Evolutionary conservation across 1,284 basidiomycete species (phyloP), one percentile per base, ranked within the genome.

Genomic region (Cryptococcus depauperatus): DNA sequence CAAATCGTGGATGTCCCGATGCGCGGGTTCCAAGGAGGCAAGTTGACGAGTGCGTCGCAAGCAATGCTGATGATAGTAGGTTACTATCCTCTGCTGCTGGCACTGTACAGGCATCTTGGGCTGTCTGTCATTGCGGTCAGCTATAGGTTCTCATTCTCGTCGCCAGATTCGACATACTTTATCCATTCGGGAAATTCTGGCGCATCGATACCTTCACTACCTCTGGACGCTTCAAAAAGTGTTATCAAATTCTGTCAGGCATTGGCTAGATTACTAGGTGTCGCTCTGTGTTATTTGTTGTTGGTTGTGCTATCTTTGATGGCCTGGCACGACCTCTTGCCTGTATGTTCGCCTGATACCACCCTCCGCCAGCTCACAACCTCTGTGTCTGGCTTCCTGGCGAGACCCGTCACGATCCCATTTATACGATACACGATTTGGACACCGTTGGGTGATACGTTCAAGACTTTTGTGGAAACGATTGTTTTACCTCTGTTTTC

Each of bases 11-110:
- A 85, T 58, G 83, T 84, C 0, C 84, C 84, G 1, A 85, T 85
- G 83, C 72, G 83, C 19, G 81, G 80, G 1, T 85, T 85, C 61
- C 83, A 85, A 73, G 81, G 81, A 70, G 81, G 81, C 79, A 44
- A 16, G 42, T 48, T 14, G 35, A n/a, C 14, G 3, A 26, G 18
- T 25, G 10, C 4, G 3, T 22, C 11, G 18, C 28, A 21, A 19
- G 3, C 16, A 14, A 19, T 25, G 40, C 18, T 30, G 8, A 14
- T 37, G 23, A 13, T 27, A 23, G 19, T 25, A 84, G 82, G 83
- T 0, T 84, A 84, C 62, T 85, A 85, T 61, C 76, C 77, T 1
- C 76, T 78, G 35, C 73, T 85, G 10, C 79, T 84, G 18, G 70
- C 75, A 5, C 66, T 85, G 11, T 85, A 85, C 66, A 40, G 45